Conservation (phyloP, 2,329 filamentous ascomycete genomes). For the Ophiostoma populinum region DNA sequence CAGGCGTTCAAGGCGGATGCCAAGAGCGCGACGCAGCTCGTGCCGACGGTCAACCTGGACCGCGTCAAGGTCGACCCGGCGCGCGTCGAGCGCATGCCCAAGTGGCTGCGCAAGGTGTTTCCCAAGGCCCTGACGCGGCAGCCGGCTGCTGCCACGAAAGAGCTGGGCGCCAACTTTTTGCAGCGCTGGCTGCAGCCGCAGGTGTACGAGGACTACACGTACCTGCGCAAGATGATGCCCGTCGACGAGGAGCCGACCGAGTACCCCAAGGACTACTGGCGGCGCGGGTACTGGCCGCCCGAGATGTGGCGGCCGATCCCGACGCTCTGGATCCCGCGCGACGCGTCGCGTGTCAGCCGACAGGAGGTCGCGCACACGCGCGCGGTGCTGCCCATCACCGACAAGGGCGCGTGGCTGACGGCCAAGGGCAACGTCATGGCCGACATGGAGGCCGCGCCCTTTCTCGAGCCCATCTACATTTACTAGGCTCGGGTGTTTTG, state of each 20-base stretch:
- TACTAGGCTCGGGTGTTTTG: constrained; percentile 8
- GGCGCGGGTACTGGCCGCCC: constrained; percentile 54
- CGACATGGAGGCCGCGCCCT: constrained; percentile 14
- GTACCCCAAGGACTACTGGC: constrained; percentile 24
- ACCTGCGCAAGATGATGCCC: constrained; percentile 27
- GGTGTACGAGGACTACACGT: constrained; percentile 41
- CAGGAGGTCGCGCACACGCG: constrained; percentile 54
- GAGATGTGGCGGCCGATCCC: constrained; percentile 44
- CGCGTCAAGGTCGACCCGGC: not conserved
- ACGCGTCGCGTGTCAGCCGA: constrained; percentile 48
- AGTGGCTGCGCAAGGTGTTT: not conserved
- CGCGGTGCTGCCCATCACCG: constrained; percentile 51
- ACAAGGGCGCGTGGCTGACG: constrained; percentile 52
- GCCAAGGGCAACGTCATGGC: constrained; percentile 21
- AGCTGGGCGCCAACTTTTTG: constrained; percentile 32
- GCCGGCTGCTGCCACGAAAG: no score
- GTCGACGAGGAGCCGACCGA: constrained; percentile 2
- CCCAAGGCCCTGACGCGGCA: constrained; percentile 13
- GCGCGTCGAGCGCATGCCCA: not conserved
- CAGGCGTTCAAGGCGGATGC: constrained; percentile 11
- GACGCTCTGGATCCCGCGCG: constrained; percentile 59
- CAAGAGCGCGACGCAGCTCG: constrained; percentile 15
- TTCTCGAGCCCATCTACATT: constrained; percentile 14
- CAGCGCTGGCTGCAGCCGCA: constrained; percentile 39
- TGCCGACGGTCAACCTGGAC: constrained; percentile 14